Evolutionary conservation across 2,329 filamentous ascomycete genomes (phyloP).

Genomic region (Clarireedia hainanense): DNA sequence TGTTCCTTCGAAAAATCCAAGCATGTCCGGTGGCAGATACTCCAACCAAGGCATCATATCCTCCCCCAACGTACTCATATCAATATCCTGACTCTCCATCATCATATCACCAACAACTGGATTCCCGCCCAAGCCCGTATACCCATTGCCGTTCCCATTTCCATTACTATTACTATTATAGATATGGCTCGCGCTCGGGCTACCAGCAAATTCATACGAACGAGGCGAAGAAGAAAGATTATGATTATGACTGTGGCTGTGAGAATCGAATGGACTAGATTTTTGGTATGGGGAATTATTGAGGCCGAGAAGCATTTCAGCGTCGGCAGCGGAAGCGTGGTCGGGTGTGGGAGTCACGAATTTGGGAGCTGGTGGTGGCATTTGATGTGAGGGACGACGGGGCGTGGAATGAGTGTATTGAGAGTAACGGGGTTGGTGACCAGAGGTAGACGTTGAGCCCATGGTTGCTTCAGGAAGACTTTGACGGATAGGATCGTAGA

Average conservation of each 20-base stretch:
- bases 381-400: conserved; percentile 7
- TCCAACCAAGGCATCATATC: conserved; percentile 72
- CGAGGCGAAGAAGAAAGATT: background rate
- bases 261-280: conserved; percentile 14
- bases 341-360: conserved; percentile 27
- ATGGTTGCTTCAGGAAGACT: conserved; percentile 40
- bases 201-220: background rate
- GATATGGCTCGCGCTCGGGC: background rate
- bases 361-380: conserved; percentile 29
- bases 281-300: conserved; percentile 34
- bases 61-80: conserved; percentile 60
- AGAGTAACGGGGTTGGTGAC: too few species aligned
- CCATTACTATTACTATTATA: conserved; percentile 7
- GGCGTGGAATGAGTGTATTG: too few species aligned
- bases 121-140: conserved; percentile 20
- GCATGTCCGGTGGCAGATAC: conserved; percentile 59
- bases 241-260: conserved; percentile 10
- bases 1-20: conserved; percentile 43
- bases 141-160: conserved; percentile 10
- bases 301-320: conserved; percentile 41
- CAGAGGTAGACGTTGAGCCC: conserved; percentile 10
- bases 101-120: conserved; percentile 43
- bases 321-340: conserved; percentile 35
- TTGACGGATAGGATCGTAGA: conserved; percentile 52
- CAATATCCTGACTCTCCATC: conserved; percentile 70